Evolutionary conservation across 106 monocot genomes (phyloP).

Genomic region (Phalaenopsis aphrodite): DNA sequence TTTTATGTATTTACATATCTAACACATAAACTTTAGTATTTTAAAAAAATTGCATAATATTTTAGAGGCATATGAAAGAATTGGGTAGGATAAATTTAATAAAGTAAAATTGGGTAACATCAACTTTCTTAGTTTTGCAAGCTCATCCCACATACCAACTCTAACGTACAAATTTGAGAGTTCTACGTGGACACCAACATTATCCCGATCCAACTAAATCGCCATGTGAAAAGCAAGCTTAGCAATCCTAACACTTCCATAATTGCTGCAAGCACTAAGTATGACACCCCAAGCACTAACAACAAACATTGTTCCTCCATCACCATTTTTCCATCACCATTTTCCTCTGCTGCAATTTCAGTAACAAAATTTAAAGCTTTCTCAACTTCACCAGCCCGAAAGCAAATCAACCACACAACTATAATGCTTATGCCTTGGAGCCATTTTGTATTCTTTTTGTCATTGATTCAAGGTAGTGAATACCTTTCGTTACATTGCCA

Average conservation of each 20-base stretch:
- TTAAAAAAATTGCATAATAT: no score
- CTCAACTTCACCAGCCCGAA: conserved; percentile 44
- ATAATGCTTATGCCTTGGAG: conserved; percentile 41
- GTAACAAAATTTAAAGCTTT: conserved; percentile 42
- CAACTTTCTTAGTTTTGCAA: conserved; percentile 35
- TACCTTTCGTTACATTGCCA: conserved; percentile 33
- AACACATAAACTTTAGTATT: no score
- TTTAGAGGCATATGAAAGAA: no score
- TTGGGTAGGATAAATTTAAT: no score
- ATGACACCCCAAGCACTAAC: conserved; percentile 48
- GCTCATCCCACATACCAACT: conserved; percentile 51
- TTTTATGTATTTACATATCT: no score
- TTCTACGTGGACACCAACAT: conserved; percentile 48
- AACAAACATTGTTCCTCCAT: not conserved
- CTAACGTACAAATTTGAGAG: conserved; percentile 60
- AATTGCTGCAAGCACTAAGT: conserved; percentile 38
- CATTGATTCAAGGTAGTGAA: conserved; percentile 42
- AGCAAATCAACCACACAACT: conserved; percentile 61
- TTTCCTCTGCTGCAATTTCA: conserved; percentile 9
- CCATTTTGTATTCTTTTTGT: conserved; percentile 10
- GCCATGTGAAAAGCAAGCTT: conserved; percentile 37
- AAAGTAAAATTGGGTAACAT: conserved; percentile 14
- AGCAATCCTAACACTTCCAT: conserved; percentile 37
- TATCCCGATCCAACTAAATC: conserved; percentile 36
- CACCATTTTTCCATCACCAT: not conserved